Evolutionary conservation across 2,329 filamentous ascomycete genomes (phyloP).

Genomic region (Phialemonium atrogriseum): DNA sequence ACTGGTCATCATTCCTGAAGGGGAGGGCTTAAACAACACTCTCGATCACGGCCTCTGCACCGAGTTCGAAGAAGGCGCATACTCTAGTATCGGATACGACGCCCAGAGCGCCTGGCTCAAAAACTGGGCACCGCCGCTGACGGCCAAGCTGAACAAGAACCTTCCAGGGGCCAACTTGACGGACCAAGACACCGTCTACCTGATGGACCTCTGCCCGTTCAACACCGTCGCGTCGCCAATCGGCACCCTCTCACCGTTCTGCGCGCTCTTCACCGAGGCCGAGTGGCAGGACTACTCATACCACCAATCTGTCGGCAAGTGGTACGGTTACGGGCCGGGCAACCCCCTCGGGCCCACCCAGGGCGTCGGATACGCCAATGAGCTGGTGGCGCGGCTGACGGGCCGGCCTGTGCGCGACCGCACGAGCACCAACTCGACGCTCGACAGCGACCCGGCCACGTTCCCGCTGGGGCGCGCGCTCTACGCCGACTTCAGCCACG

Average conservation of each 20-base stretch:
- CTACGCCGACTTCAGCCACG: conserved; percentile 88
- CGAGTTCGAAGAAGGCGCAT: conserved; percentile 55
- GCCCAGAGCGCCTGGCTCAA: conserved; percentile 51
- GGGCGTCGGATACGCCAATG: conserved; percentile 81
- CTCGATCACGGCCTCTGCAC: conserved; percentile 67
- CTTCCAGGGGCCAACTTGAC: conserved; percentile 61
- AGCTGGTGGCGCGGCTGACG: conserved; percentile 76
- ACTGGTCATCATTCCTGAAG: conserved; percentile 65
- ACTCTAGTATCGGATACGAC: conserved; percentile 35
- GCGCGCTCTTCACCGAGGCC: conserved; percentile 58
- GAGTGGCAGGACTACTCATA: conserved; percentile 82
- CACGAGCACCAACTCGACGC: conserved; percentile 69
- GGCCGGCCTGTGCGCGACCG: conserved; percentile 58
- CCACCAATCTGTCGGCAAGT: conserved; percentile 71
- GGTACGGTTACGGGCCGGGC: conserved; percentile 71
- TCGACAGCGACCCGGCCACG: conserved; percentile 57
- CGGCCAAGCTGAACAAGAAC: conserved; percentile 58
- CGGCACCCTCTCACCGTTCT: conserved; percentile 59
- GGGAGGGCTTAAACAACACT: conserved; percentile 64
- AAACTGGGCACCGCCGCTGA: conserved; percentile 60
- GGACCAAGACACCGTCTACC: conserved; percentile 50
- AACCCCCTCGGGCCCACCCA: conserved; percentile 75
- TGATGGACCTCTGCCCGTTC: conserved; percentile 90
- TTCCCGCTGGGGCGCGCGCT: conserved; percentile 64
- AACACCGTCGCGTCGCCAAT: conserved; percentile 57